phyloP scores from a whole-genome alignment of 2,329 filamentous ascomycete genomes.

The Ophiostoma sp. region DNA sequence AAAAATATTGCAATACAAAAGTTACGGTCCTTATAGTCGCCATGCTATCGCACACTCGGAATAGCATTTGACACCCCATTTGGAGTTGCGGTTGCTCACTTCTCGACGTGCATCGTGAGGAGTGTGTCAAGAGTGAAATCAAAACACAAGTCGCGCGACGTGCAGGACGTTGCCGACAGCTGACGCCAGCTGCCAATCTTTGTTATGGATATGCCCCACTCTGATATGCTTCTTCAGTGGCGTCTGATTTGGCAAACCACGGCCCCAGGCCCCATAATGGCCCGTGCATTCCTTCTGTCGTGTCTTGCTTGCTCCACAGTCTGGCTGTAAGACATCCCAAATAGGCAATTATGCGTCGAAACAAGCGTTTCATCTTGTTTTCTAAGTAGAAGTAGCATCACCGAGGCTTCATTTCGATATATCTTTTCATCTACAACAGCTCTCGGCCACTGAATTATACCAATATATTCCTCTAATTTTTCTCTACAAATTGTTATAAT shows the following conservation, averaged over 20 bases:
- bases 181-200: neutral
- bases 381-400: neutral
- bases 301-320: neutral
- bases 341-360: slow-evolving; percentile 15
- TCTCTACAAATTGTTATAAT: neutral
- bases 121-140: neutral
- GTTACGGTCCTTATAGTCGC: too few species aligned
- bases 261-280: neutral
- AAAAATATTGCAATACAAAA: too few species aligned
- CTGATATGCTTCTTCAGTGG: neutral
- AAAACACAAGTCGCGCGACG: slow-evolving; percentile 9
- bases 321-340: slow-evolving; percentile 21
- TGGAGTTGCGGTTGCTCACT: neutral
- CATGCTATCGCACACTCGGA: neutral
- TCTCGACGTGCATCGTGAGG: neutral
- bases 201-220: neutral
- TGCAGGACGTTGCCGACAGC: neutral
- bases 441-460: neutral
- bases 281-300: slow-evolving; percentile 11
- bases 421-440: neutral
- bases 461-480: neutral
- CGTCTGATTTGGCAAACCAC: neutral
- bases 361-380: slow-evolving; percentile 8
- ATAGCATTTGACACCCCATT: neutral
- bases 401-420: neutral